Base-by-base conservation (phyloP, 2,329 filamentous ascomycete species). In the Fusarium stilboides region DNA sequence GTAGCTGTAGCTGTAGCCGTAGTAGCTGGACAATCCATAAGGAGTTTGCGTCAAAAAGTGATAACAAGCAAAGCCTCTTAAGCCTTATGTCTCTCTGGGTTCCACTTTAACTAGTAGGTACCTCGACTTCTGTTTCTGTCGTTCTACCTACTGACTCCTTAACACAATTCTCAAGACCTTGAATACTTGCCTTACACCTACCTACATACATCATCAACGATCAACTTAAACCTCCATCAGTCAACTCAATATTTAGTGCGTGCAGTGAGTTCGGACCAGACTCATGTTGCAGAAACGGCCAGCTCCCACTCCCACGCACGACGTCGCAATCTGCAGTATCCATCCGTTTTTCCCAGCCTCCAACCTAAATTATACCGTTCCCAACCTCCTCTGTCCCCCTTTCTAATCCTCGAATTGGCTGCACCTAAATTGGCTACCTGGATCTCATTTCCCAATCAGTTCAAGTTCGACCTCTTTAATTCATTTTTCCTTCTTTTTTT, bases 341-440 rank as follows among this genome's bases (percentile, higher is more conserved):
- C 53, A 62, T 70, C 31, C 50, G 24, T 36, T 62, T 43, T 50
- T 64, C 61, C 66, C 67, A 70, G 37, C 58, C 69, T 62, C 65
- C 58, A 43, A 37, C 28, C 28, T 31, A 31, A 31, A 31, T 31
- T 12, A 47, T 56, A 52, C 26, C 40, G 24, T 33, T 28, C 61
- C 65, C 65, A 69, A 36, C 65, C 66, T 62, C 66, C 57, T 57
- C 53, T 46, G 33, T 65, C 54, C 22, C 33, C 17, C 36, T 31
- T 49, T 22, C 43, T 44, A 24, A 37, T 31, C 53, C 66, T 60
- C 49, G 58, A 60, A 34, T 57, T 40, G 36, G 36, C 57, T 46
- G 45, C 65, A 56, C 45, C 65, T 68, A 68, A 68, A 65, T 62
- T 64, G 53, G 59, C 55, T 64, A 53, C 49, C 45, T 52, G 47